A percentile compares a stretch with the other conserved stretches of the same genome.
phyloP scores from a whole-genome alignment of 1,139 yeast genomes.

The Wickerhamomyces sp. region DNA sequence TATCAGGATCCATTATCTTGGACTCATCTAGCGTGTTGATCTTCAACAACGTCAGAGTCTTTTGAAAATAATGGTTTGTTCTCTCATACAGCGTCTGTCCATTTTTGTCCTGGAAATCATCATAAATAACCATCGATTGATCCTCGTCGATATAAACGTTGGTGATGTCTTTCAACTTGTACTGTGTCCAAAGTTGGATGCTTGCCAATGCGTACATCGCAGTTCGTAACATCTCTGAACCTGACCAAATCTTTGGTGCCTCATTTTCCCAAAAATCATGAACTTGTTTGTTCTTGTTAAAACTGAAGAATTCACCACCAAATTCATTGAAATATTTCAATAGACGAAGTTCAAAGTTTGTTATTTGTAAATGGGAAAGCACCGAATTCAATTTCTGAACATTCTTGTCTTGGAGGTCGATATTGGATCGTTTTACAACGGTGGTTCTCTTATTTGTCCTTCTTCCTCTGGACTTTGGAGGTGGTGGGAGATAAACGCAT shows the following conservation, averaged over 20 bases:
- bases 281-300: slow-evolving; percentile 7
- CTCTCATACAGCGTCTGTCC: slow-evolving; percentile 1
- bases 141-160: slow-evolving; percentile 10
- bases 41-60: slow-evolving; percentile 4
- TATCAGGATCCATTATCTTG: slow-evolving; percentile 4
- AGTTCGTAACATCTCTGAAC: slow-evolving; percentile 10
- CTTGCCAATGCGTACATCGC: slow-evolving; percentile 17
- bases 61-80: slow-evolving; percentile 3
- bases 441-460: background rate
- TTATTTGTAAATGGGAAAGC: background rate
- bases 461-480: background rate
- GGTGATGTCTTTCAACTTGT: slow-evolving; percentile 10
- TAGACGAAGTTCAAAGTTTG: slow-evolving; percentile 9
- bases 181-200: slow-evolving; percentile 14
- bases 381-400: slow-evolving; percentile 2
- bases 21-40: background rate
- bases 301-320: slow-evolving; percentile 17
- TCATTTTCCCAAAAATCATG: slow-evolving; percentile 14
- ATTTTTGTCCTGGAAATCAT: slow-evolving; percentile 1
- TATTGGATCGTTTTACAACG: background rate
- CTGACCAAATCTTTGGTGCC: slow-evolving; percentile 14
- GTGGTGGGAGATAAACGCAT: slow-evolving; percentile 12
- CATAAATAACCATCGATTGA: slow-evolving; percentile 1
- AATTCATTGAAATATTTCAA: slow-evolving; percentile 16
- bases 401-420: background rate